Conservation (phyloP, 208 protist genomes). For the Trypanosoma cruzi region DNA sequence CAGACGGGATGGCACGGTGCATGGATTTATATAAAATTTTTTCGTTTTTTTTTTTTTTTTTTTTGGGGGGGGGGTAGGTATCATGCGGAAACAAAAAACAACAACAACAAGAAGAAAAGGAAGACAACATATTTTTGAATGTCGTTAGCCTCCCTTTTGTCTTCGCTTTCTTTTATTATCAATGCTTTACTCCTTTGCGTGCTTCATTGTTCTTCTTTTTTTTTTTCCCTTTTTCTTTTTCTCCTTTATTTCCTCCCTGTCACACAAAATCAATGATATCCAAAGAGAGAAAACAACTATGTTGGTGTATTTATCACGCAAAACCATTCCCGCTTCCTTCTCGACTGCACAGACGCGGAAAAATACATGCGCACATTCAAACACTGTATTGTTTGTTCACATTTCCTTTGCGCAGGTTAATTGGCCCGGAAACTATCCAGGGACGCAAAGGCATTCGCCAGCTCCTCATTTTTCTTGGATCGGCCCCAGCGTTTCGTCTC, state of each 20-base stretch:
- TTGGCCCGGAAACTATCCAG: conserved; percentile 48
- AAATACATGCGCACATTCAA: background rate
- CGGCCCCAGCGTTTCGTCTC: conserved; percentile 75
- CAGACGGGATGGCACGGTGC: too few species aligned
- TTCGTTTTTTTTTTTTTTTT: too few species aligned
- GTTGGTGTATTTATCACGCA: background rate
- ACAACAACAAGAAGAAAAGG: too few species aligned
- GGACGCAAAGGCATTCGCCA: conserved; percentile 47
- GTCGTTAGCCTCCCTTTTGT: too few species aligned
- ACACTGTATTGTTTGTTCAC: background rate
- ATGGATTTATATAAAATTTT: too few species aligned
- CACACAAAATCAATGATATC: background rate
- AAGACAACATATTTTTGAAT: too few species aligned
- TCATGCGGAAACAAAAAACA: too few species aligned
- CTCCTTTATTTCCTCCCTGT: background rate
- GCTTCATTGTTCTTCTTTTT: too few species aligned
- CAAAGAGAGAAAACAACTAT: conserved; percentile 1
- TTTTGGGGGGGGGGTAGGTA: too few species aligned
- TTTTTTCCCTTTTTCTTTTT: background rate
- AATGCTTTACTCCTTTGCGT: too few species aligned
- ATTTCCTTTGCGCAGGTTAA: background rate
- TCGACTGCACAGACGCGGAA: background rate
- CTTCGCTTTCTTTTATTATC: too few species aligned
- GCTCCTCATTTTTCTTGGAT: conserved; percentile 48
- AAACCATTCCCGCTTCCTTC: conserved; percentile 3